Evolutionary conservation across 192 early-diverging fungal species (phyloP).

Genomic region (Backusella psychrophila): DNA sequence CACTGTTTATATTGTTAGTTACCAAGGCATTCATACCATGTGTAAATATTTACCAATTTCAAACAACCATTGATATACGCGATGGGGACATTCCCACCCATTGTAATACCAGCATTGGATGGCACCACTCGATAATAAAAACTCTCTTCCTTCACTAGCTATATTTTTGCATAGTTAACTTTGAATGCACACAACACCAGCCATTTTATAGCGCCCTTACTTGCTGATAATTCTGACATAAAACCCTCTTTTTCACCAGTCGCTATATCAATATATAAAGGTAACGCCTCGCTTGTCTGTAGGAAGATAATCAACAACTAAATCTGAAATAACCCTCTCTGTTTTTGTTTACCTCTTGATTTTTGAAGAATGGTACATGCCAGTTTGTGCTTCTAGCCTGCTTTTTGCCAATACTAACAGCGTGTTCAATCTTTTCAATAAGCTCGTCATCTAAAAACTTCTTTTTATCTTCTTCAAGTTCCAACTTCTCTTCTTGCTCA

Average conservation of each 20-base stretch:
- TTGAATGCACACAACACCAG: not conserved
- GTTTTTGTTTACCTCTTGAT: not conserved
- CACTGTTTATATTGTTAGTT: not conserved
- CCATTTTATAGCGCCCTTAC: not conserved
- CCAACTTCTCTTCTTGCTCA: not conserved
- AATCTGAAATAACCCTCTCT: not conserved
- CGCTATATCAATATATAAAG: not conserved
- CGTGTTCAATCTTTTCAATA: not conserved
- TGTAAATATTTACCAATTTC: slow-evolving; percentile 8
- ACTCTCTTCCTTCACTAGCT: slow-evolving; percentile 3
- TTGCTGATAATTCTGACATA: slow-evolving; percentile 9
- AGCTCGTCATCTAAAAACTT: not conserved
- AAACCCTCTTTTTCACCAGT: not conserved
- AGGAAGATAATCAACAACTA: not conserved
- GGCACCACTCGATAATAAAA: slow-evolving; percentile 6
- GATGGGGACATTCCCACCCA: slow-evolving; percentile 18
- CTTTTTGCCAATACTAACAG: not conserved
- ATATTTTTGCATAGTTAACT: too few relatives aligned
- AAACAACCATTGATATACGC: slow-evolving; percentile 6
- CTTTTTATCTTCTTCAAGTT: not conserved
- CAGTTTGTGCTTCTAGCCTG: not conserved
- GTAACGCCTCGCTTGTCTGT: not conserved
- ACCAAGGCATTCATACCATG: not conserved
- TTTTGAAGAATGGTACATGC: slow-evolving; percentile 1
- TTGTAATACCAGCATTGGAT: slow-evolving; percentile 5